Evolutionary conservation across 1,139 yeast species (phyloP), one percentile per base, ranked within the genome.

Genomic region (Meyerozyma elateridarum): DNA sequence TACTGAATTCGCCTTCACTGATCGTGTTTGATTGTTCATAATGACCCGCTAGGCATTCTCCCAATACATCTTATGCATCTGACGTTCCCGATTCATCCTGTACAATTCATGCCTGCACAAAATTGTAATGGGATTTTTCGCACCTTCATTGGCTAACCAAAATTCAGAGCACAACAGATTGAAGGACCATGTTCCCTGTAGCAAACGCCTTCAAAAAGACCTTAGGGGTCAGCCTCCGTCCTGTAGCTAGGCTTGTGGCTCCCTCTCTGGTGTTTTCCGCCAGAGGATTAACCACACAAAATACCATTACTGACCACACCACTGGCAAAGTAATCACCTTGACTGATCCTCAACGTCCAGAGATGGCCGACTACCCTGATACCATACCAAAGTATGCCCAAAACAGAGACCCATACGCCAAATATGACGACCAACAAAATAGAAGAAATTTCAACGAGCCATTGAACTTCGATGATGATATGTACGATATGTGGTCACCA

Each of bases 401-500:
- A 54, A 57, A 64, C 47, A 78, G 80, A 56, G 80, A 76, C 53
- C 94, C 93, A 30, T 76, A 80, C 52, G 68, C 60, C 39, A 79
- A 75, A 52, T 85, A 80, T 59, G 94, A 85, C 53, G 93, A 84
- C 56, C 85, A 68, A 49, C 95, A 85, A 60, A 76, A 79, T 55
- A 76, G 91, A 64, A 79, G 94, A 62, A 84, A 85, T 65, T 63
- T 73, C 44, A 74, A 76, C 42, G 91, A 85, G 43, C 85, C 88
- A 27, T 58, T 83, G 40, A 75, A 79, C 51, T 76, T 77, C 34
- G 75, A 79, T 45, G 84, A 79, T 45, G 95, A 85, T 51, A 61
- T 74, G 54, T 69, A 79, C 51, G 91, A 85, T 54, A 73, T 84
- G 68, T 85, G 95, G 95, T 78, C 95, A 8, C 94, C 95, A 13